These are phyloP conservation scores for Hypholoma sublateritium DNA, from an alignment of 768 basidiomycete genomes.

Conservation along the genomic window DNA sequence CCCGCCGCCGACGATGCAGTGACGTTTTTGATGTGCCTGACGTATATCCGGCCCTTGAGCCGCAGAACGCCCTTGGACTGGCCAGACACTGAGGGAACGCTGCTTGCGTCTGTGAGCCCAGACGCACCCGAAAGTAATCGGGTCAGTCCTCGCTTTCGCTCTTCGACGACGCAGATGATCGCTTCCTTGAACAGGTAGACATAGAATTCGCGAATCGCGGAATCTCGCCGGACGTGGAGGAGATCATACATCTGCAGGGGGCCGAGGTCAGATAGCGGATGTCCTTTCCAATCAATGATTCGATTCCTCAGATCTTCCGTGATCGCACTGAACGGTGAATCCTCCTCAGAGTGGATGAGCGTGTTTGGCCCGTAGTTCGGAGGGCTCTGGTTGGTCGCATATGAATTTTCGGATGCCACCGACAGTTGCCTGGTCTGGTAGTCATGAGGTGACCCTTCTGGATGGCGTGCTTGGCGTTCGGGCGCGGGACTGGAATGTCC, in stretches of 20 bases:
- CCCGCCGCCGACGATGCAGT: constrained; percentile 74
- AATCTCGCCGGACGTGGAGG: constrained; percentile 83
- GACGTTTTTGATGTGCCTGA: constrained; percentile 90
- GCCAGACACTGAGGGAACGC: constrained; percentile 35
- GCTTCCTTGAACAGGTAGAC: constrained; percentile 98
- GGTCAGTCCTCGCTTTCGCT: constrained; percentile 83
- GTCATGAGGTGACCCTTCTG: constrained; percentile 23
- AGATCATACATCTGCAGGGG: constrained; percentile 91
- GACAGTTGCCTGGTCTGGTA: constrained; percentile 30
- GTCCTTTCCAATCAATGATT: constrained; percentile 96
- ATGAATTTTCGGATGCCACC: constrained; percentile 28
- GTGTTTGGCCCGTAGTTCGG: constrained; percentile 26
- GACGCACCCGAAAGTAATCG: constrained; percentile 70
- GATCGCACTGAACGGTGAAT: constrained; percentile 79
- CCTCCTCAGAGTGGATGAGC: constrained; percentile 53
- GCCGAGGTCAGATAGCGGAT: constrained; percentile 87
- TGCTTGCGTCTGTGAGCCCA: constrained; percentile 50
- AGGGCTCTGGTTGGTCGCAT: constrained; percentile 31
- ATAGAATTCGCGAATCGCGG: constrained; percentile 89
- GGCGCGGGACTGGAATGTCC: constrained; percentile 43
- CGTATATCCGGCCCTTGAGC: constrained; percentile 93
- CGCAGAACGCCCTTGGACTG: constrained; percentile 72
- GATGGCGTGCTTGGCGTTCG: constrained; percentile 30
- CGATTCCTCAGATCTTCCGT: constrained; percentile 87
- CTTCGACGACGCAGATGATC: constrained; percentile 97